Percentiles rank a stretch among this genome's conserved stretches.
Evolutionary conservation across 371 early-diverging fungal species (phyloP).

Genomic region (Rhizomucor pusillus): DNA sequence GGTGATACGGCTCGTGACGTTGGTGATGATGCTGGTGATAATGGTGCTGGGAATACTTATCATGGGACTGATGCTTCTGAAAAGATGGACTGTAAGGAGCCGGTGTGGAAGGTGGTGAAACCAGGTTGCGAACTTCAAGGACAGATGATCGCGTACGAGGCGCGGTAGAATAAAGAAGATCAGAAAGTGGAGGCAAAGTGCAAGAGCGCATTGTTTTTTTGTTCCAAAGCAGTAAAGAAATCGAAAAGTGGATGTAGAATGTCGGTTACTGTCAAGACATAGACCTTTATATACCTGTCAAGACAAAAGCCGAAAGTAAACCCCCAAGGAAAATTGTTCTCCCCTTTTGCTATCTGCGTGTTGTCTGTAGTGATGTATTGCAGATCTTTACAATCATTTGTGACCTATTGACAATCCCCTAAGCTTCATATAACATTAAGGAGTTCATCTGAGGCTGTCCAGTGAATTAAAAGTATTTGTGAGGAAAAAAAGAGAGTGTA

Average conservation of each 20-base stretch:
- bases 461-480: neutral
- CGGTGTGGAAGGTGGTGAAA: constrained; percentile 1
- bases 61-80: no score
- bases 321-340: neutral
- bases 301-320: neutral
- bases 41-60: neutral
- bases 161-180: constrained; percentile 19
- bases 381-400: constrained; percentile 15
- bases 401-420: constrained; percentile 18
- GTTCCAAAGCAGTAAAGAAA: neutral
- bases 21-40: constrained; percentile 4
- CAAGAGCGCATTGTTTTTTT: constrained; percentile 14
- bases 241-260: no score
- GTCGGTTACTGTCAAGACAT: neutral
- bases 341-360: constrained; percentile 4
- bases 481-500: constrained; percentile 1
- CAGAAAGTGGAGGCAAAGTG: constrained; percentile 39
- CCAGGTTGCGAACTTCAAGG: constrained; percentile 4
- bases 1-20: no score
- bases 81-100: neutral
- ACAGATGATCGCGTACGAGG: neutral
- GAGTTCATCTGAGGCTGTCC: constrained; percentile 3
- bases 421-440: constrained; percentile 22
- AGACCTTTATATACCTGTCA: constrained; percentile 13
- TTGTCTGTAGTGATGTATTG: constrained; percentile 18